Conservation (phyloP, 1,284 basidiomycete genomes). For the Xerocomus nothofagi region DNA sequence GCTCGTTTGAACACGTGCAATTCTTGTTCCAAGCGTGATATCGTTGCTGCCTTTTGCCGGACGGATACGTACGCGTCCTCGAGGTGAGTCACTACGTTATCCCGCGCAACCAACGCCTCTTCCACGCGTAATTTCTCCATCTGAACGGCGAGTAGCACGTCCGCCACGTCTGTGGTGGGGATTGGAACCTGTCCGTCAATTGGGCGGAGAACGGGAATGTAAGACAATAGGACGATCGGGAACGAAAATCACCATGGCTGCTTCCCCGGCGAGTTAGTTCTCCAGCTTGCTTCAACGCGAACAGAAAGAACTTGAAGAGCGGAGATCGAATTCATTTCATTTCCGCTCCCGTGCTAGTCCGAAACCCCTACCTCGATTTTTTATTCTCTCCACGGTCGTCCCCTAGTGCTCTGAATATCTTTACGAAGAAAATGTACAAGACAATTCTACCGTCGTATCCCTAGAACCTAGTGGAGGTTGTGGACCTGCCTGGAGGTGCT, state of each 20-base stretch:
- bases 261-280: too few relatives aligned
- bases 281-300: too few relatives aligned
- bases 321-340: neutral
- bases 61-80: conserved; percentile 60
- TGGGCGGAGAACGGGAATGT: neutral
- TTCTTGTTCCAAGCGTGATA: conserved; percentile 51
- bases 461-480: neutral
- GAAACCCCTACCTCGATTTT: too few relatives aligned
- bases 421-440: neutral
- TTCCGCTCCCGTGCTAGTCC: conserved; percentile 4
- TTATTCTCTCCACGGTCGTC: neutral
- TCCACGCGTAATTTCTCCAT: conserved; percentile 53
- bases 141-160: conserved; percentile 55
- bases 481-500: conserved; percentile 15
- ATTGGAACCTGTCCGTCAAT: conserved; percentile 15
- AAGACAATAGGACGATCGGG: neutral
- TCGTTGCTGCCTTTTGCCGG: conserved; percentile 54
- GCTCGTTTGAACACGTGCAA: conserved; percentile 30
- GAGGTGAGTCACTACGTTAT: conserved; percentile 61
- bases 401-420: neutral
- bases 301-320: neutral
- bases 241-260: conserved; percentile 21
- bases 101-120: conserved; percentile 64
- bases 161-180: conserved; percentile 32
- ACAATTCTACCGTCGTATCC: neutral